Evolutionary conservation across 2,329 filamentous ascomycete species (phyloP), one percentile per base, ranked within the genome.

Genomic region (Graphium sp.): DNA sequence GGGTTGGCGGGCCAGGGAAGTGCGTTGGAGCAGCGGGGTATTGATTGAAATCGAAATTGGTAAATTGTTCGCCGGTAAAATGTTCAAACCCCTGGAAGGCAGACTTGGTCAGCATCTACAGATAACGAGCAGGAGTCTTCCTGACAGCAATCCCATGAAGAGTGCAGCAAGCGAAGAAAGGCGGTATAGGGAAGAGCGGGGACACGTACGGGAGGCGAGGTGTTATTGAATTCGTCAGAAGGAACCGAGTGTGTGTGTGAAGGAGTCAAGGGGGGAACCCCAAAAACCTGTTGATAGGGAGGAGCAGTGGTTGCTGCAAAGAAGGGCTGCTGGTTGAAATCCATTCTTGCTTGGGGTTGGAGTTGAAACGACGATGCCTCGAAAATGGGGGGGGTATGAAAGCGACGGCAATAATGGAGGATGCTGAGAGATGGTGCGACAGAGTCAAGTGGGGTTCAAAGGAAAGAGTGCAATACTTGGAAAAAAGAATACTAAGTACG

Each of bases 161-260:
- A 46, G 31, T n/a, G 37, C 34, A 39, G 40, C 33, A 42, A 43
- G 35, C 34, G 23, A 34, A 34, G 36, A 36, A 34, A 40, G 37
- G 24, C n/a, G 24, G 6, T 30, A 36, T 16, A 28, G 29, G 27
- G 29, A 26, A 22, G 26, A 31, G 25, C 28, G 34, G 27, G 32
- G 33, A 60, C 61, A 3, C 26, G 50, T 51, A 70, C 65, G 45
- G 63, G 58, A 40, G 65, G 59, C 39, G 65, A 68, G 30, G 60
- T 60, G 33, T 52, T 59, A 42, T 50, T 56, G 48, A 62, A 69
- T 31, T 69, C 64, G 32, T 68, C 63, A 21, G 64, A 66, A 17
- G 52, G 50, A 24, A 58, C 58, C 31, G 64, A 65, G 40, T 62
- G 62, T 32, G 63, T 62, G 45, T 64, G 58, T 32, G 63, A 65